Percentiles rank a stretch among this genome's conserved stretches.
Evolutionary conservation across 148 eudicot species (phyloP).

Genomic region (Camellia japonica): DNA sequence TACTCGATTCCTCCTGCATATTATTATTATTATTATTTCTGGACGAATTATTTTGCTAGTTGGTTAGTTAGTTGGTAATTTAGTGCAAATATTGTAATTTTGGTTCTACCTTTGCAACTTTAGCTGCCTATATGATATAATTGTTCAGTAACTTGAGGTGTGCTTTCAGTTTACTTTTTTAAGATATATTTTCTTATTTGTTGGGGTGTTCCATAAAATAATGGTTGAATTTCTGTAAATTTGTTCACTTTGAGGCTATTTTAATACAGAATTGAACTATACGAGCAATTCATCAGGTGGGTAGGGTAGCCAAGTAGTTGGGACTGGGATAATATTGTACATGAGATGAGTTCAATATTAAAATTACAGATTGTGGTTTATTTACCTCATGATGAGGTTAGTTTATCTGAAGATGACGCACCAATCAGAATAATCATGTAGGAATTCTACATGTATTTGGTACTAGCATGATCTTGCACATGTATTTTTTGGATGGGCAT

Average conservation of each 20-base stretch:
- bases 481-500: not conserved
- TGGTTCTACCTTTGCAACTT: not conserved
- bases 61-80: not conserved
- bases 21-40: not conserved
- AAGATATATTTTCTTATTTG: not conserved
- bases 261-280: not conserved
- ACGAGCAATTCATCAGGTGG: not conserved
- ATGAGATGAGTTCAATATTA: not conserved
- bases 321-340: not conserved
- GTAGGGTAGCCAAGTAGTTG: not conserved
- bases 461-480: not conserved
- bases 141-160: not conserved
- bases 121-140: not conserved
- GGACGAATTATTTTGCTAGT: not conserved
- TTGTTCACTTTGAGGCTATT: not conserved
- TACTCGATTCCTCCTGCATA: slow-evolving; percentile 18
- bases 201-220: not conserved
- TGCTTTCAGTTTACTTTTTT: not conserved
- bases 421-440: not conserved
- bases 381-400: not conserved
- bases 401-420: not conserved
- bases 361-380: not conserved
- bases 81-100: not conserved
- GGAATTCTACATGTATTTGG: too few relatives aligned
- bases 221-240: not conserved